phyloP scores from a whole-genome alignment of 768 basidiomycete genomes.

The Mrakia blollopis region DNA sequence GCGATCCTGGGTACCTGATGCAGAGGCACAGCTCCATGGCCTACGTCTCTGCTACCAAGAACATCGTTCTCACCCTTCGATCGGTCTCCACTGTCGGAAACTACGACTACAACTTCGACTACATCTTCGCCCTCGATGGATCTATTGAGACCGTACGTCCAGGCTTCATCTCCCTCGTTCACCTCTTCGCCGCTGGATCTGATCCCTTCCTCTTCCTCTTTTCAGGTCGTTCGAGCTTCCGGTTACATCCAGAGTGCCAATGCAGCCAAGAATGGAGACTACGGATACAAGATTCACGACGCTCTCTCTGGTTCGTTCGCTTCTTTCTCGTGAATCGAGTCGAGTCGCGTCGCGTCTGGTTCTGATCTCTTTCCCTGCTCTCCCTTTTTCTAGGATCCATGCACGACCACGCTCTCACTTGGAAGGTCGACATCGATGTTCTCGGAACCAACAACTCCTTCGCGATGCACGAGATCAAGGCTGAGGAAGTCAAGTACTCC shows the following conservation, averaged over 20 bases:
- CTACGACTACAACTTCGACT: slow-evolving; percentile 32
- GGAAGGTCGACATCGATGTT: slow-evolving; percentile 36
- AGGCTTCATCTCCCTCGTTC: not conserved
- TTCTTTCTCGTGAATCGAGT: no score
- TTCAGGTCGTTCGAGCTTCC: not conserved
- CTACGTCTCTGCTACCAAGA: slow-evolving; percentile 38
- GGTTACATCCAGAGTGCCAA: slow-evolving; percentile 30
- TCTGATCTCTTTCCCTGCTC: no score
- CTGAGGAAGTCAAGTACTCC: slow-evolving; percentile 28
- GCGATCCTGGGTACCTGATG: slow-evolving; percentile 38
- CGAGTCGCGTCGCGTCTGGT: no score
- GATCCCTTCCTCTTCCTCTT: no score
- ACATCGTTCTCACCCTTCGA: slow-evolving; percentile 34
- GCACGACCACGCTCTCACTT: slow-evolving; percentile 37
- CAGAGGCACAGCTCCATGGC: slow-evolving; percentile 37
- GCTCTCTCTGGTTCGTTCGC: slow-evolving; percentile 12
- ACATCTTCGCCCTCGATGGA: slow-evolving; percentile 35
- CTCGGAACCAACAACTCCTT: slow-evolving; percentile 38
- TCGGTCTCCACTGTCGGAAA: slow-evolving; percentile 36
- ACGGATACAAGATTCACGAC: slow-evolving; percentile 40
- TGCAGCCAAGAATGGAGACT: slow-evolving; percentile 34
- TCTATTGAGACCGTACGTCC: slow-evolving; percentile 27
- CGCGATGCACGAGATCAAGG: slow-evolving; percentile 34
- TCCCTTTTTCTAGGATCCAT: slow-evolving; percentile 30
- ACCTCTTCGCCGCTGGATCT: not conserved